These are phyloP conservation scores for Lobosporangium transversale DNA, from an alignment of 192 early-diverging fungal species.

Conservation along the genomic window DNA sequence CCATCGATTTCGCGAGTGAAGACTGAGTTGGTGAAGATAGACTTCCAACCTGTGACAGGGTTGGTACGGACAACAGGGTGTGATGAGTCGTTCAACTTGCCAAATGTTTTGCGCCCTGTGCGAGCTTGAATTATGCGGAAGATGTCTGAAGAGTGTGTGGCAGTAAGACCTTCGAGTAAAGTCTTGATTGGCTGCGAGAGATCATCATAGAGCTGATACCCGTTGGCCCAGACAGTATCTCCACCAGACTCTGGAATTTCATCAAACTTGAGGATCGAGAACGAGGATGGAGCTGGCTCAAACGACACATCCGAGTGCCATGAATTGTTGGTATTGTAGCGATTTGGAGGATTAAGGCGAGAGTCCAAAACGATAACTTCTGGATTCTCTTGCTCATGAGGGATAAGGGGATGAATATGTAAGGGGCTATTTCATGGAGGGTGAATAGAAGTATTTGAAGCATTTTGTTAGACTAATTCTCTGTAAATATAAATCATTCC, in stretches of 20 bases:
- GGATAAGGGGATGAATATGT: constrained; percentile 41
- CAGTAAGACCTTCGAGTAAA: constrained; percentile 67
- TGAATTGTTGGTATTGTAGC: constrained; percentile 54
- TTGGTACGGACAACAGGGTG: constrained; percentile 71
- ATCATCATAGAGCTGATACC: constrained; percentile 53
- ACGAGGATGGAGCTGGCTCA: constrained; percentile 45
- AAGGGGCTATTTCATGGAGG: no score
- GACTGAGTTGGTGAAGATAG: constrained; percentile 69
- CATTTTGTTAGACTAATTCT: no score
- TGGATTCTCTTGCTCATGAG: constrained; percentile 28
- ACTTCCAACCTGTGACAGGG: constrained; percentile 76
- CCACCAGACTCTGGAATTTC: constrained; percentile 52
- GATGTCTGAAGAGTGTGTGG: constrained; percentile 59
- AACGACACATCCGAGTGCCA: constrained; percentile 51
- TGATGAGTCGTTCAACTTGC: constrained; percentile 38
- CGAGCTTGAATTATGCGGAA: constrained; percentile 35
- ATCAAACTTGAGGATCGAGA: constrained; percentile 52
- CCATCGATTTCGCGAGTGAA: constrained; percentile 70
- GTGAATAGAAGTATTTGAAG: no score
- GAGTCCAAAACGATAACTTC: constrained; percentile 50
- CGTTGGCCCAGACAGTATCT: constrained; percentile 56
- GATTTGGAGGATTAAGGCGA: constrained; percentile 33
- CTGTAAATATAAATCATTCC: no score
- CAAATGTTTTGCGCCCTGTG: constrained; percentile 52
- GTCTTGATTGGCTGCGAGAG: constrained; percentile 64